phyloP scores from a whole-genome alignment of 129 eudicot species.

The Deinandra increscens region DNA sequence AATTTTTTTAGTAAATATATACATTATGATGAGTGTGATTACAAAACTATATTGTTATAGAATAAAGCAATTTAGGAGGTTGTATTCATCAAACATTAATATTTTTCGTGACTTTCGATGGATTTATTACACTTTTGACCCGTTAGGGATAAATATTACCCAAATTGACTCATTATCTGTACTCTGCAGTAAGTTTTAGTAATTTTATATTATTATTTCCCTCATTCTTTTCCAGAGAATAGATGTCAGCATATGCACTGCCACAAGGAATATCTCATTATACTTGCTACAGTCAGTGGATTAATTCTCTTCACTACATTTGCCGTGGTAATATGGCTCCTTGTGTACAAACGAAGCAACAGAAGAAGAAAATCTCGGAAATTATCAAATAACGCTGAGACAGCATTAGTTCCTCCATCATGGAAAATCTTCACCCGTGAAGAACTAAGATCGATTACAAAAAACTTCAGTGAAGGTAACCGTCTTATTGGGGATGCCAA shows the following conservation, averaged over 20 bases:
- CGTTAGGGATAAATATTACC: background rate
- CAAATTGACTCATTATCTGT: background rate
- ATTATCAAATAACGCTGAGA: conserved; percentile 61
- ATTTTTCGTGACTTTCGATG: background rate
- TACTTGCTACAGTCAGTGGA: conserved; percentile 87
- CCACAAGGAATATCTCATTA: conserved; percentile 72
- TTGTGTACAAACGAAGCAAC: conserved; percentile 59
- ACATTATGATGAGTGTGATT: background rate
- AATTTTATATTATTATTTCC: background rate
- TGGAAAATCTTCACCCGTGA: conserved; percentile 87
- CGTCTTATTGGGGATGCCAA: conserved; percentile 96
- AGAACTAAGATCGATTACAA: conserved; percentile 76
- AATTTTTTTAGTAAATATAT: background rate
- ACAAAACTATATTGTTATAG: background rate
- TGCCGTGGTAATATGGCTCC: conserved; percentile 80
- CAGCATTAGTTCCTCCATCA: conserved; percentile 79
- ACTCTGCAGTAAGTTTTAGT: background rate
- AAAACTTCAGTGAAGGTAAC: conserved; percentile 90
- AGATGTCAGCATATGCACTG: conserved; percentile 72
- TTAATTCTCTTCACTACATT: conserved; percentile 72
- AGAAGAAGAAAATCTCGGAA: conserved; percentile 73
- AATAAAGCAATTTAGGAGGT: background rate
- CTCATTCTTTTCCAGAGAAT: conserved; percentile 41
- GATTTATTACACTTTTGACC: background rate
- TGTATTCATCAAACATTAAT: background rate